Conservation (phyloP, 2,329 filamentous ascomycete species). For the Botryosphaeria dothidea region DNA sequence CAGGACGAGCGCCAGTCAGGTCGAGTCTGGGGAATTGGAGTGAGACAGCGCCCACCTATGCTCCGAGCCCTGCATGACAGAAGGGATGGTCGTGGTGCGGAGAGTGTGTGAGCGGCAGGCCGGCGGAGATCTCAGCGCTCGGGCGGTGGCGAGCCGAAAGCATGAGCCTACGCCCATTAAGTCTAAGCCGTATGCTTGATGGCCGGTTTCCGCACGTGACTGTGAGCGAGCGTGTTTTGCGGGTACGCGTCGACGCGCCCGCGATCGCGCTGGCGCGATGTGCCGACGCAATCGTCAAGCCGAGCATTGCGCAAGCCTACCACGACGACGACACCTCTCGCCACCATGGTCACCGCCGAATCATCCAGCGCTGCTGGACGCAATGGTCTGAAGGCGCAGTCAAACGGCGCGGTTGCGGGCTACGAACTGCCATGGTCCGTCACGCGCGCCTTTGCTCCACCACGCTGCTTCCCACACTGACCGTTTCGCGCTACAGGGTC, state of each 20-base stretch:
- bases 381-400: constrained; percentile 42
- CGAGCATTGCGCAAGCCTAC: constrained; percentile 1
- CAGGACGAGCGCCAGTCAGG: not conserved
- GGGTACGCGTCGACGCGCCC: constrained; percentile 6
- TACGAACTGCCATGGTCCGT: constrained; percentile 80
- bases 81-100: constrained; percentile 6
- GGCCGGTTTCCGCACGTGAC: not conserved
- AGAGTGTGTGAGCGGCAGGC: constrained; percentile 4
- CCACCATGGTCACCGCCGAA: constrained; percentile 49
- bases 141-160: constrained; percentile 6
- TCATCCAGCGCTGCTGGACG: constrained; percentile 49
- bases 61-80: constrained; percentile 11
- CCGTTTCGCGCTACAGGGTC: constrained; percentile 64
- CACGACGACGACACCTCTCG: constrained; percentile 1
- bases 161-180: not conserved
- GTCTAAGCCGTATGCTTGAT: not conserved
- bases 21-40: not conserved
- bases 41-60: not conserved
- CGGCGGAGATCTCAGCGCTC: constrained; percentile 5
- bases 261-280: not conserved
- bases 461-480: not conserved
- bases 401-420: constrained; percentile 43
- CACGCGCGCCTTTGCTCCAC: not conserved
- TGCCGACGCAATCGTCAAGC: not conserved
- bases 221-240: not conserved